Percentiles rank a stretch among this genome's conserved stretches.
phyloP scores from a whole-genome alignment of 2,329 filamentous ascomycete genomes.

The Bipolaris zeicola region DNA sequence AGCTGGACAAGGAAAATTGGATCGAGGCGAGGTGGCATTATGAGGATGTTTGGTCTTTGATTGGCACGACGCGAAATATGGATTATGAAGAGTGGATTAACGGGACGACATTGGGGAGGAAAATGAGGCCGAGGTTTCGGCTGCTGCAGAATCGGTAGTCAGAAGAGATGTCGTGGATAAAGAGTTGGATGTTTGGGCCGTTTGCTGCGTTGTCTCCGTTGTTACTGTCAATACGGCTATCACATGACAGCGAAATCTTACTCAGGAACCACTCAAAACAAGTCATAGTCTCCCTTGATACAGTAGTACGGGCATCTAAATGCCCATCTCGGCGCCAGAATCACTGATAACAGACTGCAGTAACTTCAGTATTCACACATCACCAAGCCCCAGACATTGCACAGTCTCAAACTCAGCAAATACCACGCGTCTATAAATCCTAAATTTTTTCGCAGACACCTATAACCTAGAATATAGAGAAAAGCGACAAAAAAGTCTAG shows the following conservation, averaged over 20 bases:
- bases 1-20: conserved; percentile 49
- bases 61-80: conserved; percentile 11
- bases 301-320: too few species aligned
- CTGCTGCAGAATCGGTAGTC: conserved; percentile 29
- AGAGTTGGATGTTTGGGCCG: neutral
- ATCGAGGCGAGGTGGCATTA: conserved; percentile 44
- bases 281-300: too few species aligned
- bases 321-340: too few species aligned
- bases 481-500: neutral
- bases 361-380: too few species aligned
- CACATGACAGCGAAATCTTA: too few species aligned
- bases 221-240: neutral
- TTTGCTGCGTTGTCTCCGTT: neutral
- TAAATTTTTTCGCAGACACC: conserved; percentile 1
- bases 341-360: too few species aligned
- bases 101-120: conserved; percentile 23
- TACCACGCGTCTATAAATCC: neutral
- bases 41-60: conserved; percentile 11
- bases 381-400: too few species aligned
- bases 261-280: neutral
- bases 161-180: neutral
- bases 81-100: conserved; percentile 34
- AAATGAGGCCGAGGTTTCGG: conserved; percentile 31
- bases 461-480: neutral
- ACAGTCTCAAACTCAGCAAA: too few species aligned